Conservation (phyloP, 352 stramenopile genomes). For the Lagenidium giganteum region DNA sequence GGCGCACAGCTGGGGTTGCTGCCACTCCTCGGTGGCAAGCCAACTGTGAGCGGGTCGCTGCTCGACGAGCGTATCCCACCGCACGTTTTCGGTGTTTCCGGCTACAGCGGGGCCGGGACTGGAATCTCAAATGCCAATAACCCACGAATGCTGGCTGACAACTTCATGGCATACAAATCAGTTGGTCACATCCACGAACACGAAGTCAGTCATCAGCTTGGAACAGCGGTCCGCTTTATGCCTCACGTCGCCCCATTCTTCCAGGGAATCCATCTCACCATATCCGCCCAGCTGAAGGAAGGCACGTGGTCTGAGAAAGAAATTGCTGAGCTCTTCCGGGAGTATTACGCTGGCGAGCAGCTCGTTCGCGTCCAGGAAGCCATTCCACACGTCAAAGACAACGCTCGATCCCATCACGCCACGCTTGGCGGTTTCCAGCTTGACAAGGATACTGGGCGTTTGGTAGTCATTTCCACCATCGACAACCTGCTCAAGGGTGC, state of each 20-base stretch:
- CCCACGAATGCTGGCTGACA: slow-evolving; percentile 68
- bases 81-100: slow-evolving; percentile 85
- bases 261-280: slow-evolving; percentile 91
- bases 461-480: slow-evolving; percentile 88
- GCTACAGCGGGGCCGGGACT: slow-evolving; percentile 85
- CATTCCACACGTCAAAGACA: slow-evolving; percentile 79
- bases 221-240: slow-evolving; percentile 88
- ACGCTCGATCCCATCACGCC: slow-evolving; percentile 65
- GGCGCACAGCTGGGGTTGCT: slow-evolving; percentile 74
- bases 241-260: slow-evolving; percentile 92
- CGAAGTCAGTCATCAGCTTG: slow-evolving; percentile 81
- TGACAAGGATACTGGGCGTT: slow-evolving; percentile 76
- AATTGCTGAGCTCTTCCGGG: slow-evolving; percentile 67
- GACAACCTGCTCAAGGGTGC: slow-evolving; percentile 95
- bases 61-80: slow-evolving; percentile 62
- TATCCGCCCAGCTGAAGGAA: slow-evolving; percentile 76
- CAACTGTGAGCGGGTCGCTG: slow-evolving; percentile 37
- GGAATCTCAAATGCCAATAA: slow-evolving; percentile 82
- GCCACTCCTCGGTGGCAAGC: slow-evolving; percentile 70
- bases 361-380: slow-evolving; percentile 74
- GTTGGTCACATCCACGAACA: slow-evolving; percentile 89
- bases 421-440: slow-evolving; percentile 86
- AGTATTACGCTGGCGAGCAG: slow-evolving; percentile 80
- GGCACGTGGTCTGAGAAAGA: slow-evolving; percentile 57
- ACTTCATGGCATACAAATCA: slow-evolving; percentile 89